phyloP scores from a whole-genome alignment of 1,284 basidiomycete genomes.

The Sparassis latifolia region DNA sequence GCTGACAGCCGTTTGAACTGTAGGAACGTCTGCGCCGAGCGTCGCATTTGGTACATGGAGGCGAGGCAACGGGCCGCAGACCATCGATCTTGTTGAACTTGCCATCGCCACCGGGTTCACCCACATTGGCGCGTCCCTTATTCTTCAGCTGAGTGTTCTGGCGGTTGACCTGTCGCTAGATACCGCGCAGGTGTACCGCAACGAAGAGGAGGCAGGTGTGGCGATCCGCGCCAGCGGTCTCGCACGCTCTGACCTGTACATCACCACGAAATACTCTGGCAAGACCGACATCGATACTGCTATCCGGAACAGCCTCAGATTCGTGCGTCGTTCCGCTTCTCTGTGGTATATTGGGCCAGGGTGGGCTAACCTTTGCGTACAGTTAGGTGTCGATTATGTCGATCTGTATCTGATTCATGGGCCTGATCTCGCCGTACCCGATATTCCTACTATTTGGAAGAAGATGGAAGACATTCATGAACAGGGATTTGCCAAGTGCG shows the following conservation, averaged over 20 bases:
- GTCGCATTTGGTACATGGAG: conserved; percentile 55
- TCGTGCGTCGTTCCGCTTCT: not conserved
- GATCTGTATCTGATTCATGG: conserved; percentile 70
- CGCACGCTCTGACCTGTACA: conserved; percentile 27
- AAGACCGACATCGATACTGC: conserved; percentile 27
- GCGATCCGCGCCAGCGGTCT: conserved; percentile 33
- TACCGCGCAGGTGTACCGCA: conserved; percentile 30
- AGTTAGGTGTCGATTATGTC: conserved; percentile 64
- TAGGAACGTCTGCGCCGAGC: conserved; percentile 40
- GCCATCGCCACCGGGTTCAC: conserved; percentile 25
- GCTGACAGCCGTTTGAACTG: not conserved
- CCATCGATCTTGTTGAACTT: conserved; percentile 24
- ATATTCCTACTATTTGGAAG: conserved; percentile 54
- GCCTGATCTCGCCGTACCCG: conserved; percentile 37
- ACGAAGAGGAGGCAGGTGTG: conserved; percentile 33
- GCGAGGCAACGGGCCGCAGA: conserved; percentile 34
- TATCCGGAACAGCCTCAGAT: conserved; percentile 24
- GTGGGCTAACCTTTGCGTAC: too few species aligned
- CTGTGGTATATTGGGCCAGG: not conserved
- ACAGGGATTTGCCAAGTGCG: conserved; percentile 54
- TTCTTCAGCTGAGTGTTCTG: not conserved
- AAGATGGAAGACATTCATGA: conserved; percentile 61
- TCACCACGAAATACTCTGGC: conserved; percentile 50
- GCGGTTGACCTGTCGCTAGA: conserved; percentile 10
- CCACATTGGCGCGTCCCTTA: conserved; percentile 20